Percentiles rank a stretch among this genome's conserved stretches.
phyloP scores from a whole-genome alignment of 2,329 filamentous ascomycete species.

The Didymellaceae sp. region DNA sequence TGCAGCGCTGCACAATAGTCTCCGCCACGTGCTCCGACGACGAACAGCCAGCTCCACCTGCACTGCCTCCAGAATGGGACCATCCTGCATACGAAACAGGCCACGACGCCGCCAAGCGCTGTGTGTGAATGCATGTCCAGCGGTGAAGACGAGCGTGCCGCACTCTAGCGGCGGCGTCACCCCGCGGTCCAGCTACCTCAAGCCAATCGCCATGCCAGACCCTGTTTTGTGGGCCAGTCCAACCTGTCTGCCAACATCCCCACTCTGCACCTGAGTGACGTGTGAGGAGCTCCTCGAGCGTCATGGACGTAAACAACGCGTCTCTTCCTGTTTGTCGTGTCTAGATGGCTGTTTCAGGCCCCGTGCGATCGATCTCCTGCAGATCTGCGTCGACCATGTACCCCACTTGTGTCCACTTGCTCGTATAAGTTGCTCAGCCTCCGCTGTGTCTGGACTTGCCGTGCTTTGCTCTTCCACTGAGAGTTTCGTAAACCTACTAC shows the following conservation, averaged over 20 bases:
- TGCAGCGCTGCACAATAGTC: neutral
- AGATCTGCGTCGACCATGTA: constrained; percentile 8
- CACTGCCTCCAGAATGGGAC: neutral
- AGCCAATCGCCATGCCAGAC: constrained; percentile 11
- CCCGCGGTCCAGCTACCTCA: constrained; percentile 1
- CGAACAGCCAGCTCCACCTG: neutral
- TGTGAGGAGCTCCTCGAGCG: constrained; percentile 12
- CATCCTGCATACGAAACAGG: constrained; percentile 1
- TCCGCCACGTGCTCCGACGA: neutral
- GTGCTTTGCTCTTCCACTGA: neutral
- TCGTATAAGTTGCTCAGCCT: constrained; percentile 8
- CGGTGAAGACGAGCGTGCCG: constrained; percentile 16
- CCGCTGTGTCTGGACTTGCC: neutral
- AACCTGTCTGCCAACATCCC: constrained; percentile 15
- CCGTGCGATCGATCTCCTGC: constrained; percentile 10
- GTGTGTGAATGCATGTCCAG: constrained; percentile 11
- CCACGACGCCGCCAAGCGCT: constrained; percentile 14
- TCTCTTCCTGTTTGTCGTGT: constrained; percentile 11
- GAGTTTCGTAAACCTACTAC: neutral
- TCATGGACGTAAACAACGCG: constrained; percentile 20
- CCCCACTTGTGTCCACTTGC: constrained; percentile 15
- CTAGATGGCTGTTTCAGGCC: constrained; percentile 6
- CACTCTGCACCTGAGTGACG: constrained; percentile 16
- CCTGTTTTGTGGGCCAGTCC: constrained; percentile 2
- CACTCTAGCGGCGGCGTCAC: constrained; percentile 11